phyloP scores from a whole-genome alignment of 148 eudicot species.

The Gaultheria prostrata region DNA sequence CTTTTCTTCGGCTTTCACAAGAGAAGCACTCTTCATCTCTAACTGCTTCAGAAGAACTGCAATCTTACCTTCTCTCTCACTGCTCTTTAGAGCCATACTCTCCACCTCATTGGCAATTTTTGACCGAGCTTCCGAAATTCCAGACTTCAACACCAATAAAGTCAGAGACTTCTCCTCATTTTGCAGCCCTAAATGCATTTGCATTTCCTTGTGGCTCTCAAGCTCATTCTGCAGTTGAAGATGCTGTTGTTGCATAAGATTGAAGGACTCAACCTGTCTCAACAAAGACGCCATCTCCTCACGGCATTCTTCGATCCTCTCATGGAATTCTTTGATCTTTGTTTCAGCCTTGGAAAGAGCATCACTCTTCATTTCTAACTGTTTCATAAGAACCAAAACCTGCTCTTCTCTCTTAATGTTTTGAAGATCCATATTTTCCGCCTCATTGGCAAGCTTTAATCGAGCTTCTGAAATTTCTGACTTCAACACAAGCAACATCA shows the following conservation, averaged over 20 bases:
- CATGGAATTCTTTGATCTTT: not conserved
- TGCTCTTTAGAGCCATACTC: conserved; percentile 18
- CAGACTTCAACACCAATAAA: conserved; percentile 49
- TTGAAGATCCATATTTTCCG: conserved; percentile 20
- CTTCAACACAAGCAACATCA: conserved; percentile 48
- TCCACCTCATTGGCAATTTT: conserved; percentile 14
- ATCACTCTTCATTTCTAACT: conserved; percentile 40
- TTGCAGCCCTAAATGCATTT: conserved; percentile 52
- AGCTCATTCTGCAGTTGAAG: conserved; percentile 38
- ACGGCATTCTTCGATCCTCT: conserved; percentile 11
- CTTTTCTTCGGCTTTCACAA: conserved; percentile 31
- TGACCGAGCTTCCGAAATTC: conserved; percentile 28
- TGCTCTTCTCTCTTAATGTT: conserved; percentile 25
- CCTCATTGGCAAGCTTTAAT: conserved; percentile 13
- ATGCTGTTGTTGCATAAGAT: conserved; percentile 27
- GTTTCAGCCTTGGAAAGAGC: conserved; percentile 26
- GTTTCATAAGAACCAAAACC: conserved; percentile 31
- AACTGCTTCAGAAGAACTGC: conserved; percentile 39
- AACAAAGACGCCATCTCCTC: conserved; percentile 14
- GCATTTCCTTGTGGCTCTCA: conserved; percentile 40
- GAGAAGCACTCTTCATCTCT: conserved; percentile 35
- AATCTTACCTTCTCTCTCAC: conserved; percentile 25
- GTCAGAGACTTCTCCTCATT: conserved; percentile 65
- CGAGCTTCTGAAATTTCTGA: conserved; percentile 39
- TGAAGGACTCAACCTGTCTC: conserved; percentile 19